A percentile compares a stretch with the other conserved stretches of the same genome.
Evolutionary conservation across 306 rosid species (phyloP).

Genomic region (Cucumis hystrix): DNA sequence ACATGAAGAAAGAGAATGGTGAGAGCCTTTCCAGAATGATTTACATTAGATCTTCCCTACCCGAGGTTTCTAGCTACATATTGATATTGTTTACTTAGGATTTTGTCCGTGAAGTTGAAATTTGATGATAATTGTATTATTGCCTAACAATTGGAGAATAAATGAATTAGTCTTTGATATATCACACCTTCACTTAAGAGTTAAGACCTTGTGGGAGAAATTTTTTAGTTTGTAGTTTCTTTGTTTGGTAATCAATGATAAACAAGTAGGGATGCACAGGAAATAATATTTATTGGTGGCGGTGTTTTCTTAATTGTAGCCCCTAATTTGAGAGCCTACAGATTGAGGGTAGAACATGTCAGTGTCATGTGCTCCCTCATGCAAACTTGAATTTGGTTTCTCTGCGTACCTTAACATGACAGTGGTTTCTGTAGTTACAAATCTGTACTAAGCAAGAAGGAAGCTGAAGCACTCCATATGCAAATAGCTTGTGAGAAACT

Average conservation of each 20-base stretch:
- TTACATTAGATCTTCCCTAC: not conserved
- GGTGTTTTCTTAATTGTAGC: not conserved
- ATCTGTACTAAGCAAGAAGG: conserved; percentile 39
- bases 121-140: not conserved
- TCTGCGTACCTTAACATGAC: not conserved
- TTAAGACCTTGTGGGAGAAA: not conserved
- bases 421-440: conserved; percentile 34
- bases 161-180: not conserved
- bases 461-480: conserved; percentile 39
- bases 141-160: not conserved
- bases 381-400: not conserved
- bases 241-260: not conserved
- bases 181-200: not conserved
- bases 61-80: not conserved
- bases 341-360: not conserved
- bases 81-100: not conserved
- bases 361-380: not conserved
- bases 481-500: conserved; percentile 54
- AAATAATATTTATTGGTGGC: not conserved
- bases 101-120: not conserved
- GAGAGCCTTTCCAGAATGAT: conserved; percentile 9
- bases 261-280: not conserved
- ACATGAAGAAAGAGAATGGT: conserved; percentile 73
- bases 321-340: not conserved
- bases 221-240: not conserved